Percentiles rank a stretch among this genome's conserved stretches.
Conservation (phyloP, 805 yeast species). For the Citeromyces matritensis region DNA sequence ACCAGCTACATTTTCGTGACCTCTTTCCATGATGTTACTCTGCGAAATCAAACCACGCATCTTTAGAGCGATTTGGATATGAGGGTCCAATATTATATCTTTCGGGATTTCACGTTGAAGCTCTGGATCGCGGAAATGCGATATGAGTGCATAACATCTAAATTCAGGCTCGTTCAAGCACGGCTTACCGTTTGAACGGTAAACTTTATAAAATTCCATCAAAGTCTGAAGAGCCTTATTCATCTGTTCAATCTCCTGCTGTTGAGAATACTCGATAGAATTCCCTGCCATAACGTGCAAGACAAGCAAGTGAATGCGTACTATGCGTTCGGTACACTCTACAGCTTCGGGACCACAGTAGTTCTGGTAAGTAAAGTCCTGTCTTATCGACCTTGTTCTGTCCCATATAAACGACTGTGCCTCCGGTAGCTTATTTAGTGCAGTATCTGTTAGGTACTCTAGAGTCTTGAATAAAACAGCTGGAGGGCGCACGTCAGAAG, state of each 20-base stretch:
- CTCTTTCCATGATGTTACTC: constrained; percentile 41
- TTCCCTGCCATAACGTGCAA: constrained; percentile 77
- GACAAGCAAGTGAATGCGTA: constrained; percentile 70
- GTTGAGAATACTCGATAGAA: constrained; percentile 66
- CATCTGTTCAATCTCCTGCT: constrained; percentile 90
- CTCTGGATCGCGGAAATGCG: constrained; percentile 76
- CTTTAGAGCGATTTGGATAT: constrained; percentile 58
- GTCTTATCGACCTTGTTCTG: constrained; percentile 89
- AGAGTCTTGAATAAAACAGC: constrained; percentile 50
- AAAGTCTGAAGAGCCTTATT: constrained; percentile 83
- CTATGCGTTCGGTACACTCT: constrained; percentile 84
- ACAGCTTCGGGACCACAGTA: constrained; percentile 88
- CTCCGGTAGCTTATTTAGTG: constrained; percentile 59
- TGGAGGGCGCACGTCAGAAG: constrained; percentile 96
- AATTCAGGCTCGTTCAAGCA: constrained; percentile 88
- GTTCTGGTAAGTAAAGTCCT: constrained; percentile 93
- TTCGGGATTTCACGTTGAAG: constrained; percentile 61
- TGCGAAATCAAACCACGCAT: constrained; percentile 54
- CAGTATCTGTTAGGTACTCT: constrained; percentile 50
- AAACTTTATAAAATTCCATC: constrained; percentile 75
- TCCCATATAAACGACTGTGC: constrained; percentile 93
- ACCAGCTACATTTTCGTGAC: constrained; percentile 36
- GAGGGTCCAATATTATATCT: constrained; percentile 31
- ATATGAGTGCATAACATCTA: constrained; percentile 70
- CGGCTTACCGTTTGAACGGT: constrained; percentile 48